Evolutionary conservation across 495 filamentous ascomycete genomes (phyloP).

Genomic region (Penicillium coffeae): DNA sequence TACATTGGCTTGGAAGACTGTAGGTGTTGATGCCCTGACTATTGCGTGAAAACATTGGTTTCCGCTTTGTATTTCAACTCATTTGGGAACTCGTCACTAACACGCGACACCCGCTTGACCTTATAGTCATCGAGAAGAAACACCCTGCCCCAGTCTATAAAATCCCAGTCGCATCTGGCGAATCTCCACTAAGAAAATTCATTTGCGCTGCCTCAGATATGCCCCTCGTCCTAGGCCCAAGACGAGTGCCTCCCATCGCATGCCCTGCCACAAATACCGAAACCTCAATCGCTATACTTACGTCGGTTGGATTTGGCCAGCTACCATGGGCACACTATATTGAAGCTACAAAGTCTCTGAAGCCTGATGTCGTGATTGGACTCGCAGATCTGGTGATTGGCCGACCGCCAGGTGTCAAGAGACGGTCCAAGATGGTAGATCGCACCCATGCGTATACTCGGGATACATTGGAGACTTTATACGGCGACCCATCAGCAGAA

Average conservation of each 20-base stretch:
- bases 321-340: slow-evolving; percentile 66
- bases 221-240: slow-evolving; percentile 72
- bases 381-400: slow-evolving; percentile 71
- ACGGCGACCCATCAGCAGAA: slow-evolving; percentile 34
- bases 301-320: slow-evolving; percentile 74
- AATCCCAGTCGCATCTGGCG: slow-evolving; percentile 32
- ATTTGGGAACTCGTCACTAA: slow-evolving; percentile 13
- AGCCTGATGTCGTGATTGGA: slow-evolving; percentile 77
- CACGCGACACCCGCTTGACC: slow-evolving; percentile 30
- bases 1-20: slow-evolving; percentile 93
- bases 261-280: slow-evolving; percentile 71
- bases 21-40: slow-evolving; percentile 41
- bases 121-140: slow-evolving; percentile 69
- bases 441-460: slow-evolving; percentile 71
- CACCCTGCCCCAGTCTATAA: slow-evolving; percentile 48
- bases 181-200: slow-evolving; percentile 67
- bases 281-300: slow-evolving; percentile 69
- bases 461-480: slow-evolving; percentile 49
- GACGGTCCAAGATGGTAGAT: slow-evolving; percentile 78
- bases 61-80: neutral
- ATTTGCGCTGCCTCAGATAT: slow-evolving; percentile 53
- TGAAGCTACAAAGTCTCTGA: slow-evolving; percentile 54
- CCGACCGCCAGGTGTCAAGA: slow-evolving; percentile 57
- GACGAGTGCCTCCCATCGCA: slow-evolving; percentile 70
- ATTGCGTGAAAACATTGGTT: neutral